Evolutionary conservation across 495 filamentous ascomycete genomes (phyloP), one percentile per base, ranked within the genome.

Genomic region (Penicilliopsis zonata): DNA sequence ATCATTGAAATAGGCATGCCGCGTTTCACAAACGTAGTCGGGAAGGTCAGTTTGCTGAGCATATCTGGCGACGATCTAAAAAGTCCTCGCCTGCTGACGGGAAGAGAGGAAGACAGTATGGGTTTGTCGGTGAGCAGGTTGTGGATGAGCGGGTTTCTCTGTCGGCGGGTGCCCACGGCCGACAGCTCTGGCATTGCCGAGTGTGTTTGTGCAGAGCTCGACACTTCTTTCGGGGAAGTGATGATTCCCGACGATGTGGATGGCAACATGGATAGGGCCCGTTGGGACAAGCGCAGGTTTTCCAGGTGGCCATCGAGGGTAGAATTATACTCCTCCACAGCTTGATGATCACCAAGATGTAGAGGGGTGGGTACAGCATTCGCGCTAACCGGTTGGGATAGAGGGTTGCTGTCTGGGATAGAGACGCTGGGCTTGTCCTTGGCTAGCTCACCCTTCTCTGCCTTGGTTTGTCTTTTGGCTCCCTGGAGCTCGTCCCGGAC

Each of bases 91-190:
- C 78, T 69, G 29, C 72, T 69, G 3, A 73, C 56, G 0, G 90
- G 90, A 1, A 99, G 65, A 0, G 90, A 99, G 1, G 90, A 86
- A 7, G 87, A 95, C 37, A 85, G 77, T 13, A 83, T 63, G 1
- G 90, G 90, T 49, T 94, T 88, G 55, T 99, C 87, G 10, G 90
- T 99, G 12, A 99, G 70, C 5, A 96, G 78, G 43, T 92, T 96
- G 55, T 96, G 90, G 34, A 99, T 95, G 8, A 99, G 68, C 1
- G 87, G 86, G 47, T 99, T 96, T 41, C 82, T 76, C 49, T 78
- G 77, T 31, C 73, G 68, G 37, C 85, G 69, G 0, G 84, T 86
- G 28, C 74, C 71, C 1, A 86, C 81, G 28, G 72, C 74, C 3
- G 78, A 74, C 1, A 74, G 55, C 18, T 73, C 46, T 9, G 50